These are phyloP conservation scores for Geotrichum armillariae DNA, from an alignment of 1,139 yeast species.

Conservation along the genomic window DNA sequence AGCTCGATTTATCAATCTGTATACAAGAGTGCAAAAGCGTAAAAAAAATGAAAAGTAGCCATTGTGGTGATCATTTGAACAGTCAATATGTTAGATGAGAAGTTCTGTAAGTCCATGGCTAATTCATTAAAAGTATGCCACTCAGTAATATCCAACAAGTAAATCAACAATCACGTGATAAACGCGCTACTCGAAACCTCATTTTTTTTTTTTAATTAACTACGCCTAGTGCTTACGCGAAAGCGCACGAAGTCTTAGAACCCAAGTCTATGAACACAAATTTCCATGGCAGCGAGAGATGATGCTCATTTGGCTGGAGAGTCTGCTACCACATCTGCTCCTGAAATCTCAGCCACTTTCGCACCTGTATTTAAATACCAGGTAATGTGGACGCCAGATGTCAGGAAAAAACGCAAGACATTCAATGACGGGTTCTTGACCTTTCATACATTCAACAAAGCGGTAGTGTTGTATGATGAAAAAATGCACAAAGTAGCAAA, in stretches of 20 bases:
- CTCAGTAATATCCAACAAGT: not conserved
- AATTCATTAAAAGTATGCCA: no score
- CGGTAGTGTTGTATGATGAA: conserved; percentile 47
- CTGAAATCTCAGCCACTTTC: not conserved
- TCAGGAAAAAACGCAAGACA: conserved; percentile 51
- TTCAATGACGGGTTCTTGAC: conserved; percentile 57
- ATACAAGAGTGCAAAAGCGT: no score
- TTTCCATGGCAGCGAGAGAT: not conserved
- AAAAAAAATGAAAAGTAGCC: no score
- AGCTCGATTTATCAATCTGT: no score
- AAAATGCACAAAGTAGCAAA: conserved; percentile 24
- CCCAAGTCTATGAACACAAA: no score
- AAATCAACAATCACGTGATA: not conserved
- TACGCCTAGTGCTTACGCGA: no score
- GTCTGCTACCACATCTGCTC: not conserved
- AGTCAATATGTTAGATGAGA: no score
- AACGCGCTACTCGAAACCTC: no score
- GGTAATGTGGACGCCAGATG: conserved; percentile 48
- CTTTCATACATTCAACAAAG: conserved; percentile 50
- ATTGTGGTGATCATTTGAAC: no score
- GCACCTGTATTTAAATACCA: conserved; percentile 36
- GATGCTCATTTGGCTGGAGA: not conserved
- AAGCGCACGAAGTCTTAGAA: no score
- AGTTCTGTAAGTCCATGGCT: no score
- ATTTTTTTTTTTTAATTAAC: no score